Evolutionary conservation across 768 basidiomycete species (phyloP).

Genomic region (Mycena olivaceomarginata): DNA sequence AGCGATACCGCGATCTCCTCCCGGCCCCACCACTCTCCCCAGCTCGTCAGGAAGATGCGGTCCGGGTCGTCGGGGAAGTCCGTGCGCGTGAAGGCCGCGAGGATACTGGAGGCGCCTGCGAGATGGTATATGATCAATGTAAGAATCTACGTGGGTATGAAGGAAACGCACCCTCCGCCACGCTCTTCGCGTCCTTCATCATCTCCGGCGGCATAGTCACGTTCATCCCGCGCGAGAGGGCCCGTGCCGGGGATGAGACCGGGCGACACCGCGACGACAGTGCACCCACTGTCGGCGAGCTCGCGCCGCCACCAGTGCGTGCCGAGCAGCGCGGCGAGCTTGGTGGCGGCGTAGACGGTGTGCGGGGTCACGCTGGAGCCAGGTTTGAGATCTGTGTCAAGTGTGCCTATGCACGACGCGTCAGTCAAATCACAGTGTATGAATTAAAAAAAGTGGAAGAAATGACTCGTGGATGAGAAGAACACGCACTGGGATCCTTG

Average conservation of each 20-base stretch:
- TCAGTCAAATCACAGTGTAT: not conserved
- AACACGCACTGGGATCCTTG: conserved; percentile 26
- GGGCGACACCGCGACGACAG: conserved; percentile 39
- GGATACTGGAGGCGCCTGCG: conserved; percentile 28
- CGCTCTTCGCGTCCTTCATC: conserved; percentile 23
- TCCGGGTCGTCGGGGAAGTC: conserved; percentile 37
- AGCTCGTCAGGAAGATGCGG: conserved; percentile 41
- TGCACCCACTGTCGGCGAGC: conserved; percentile 6
- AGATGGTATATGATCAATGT: too few species aligned
- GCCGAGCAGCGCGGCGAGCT: conserved; percentile 30
- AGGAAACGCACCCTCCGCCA: conserved; percentile 7
- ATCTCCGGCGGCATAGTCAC: not conserved
- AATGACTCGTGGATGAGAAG: not conserved
- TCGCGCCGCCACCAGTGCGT: conserved; percentile 42
- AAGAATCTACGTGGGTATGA: not conserved
- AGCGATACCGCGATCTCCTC: conserved; percentile 13
- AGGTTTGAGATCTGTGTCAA: conserved; percentile 19
- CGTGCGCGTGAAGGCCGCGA: conserved; percentile 24
- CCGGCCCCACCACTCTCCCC: conserved; percentile 44
- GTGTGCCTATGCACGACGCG: not conserved
- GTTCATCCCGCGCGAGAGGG: not conserved
- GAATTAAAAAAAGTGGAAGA: not conserved
- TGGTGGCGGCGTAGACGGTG: conserved; percentile 17
- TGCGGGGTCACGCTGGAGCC: not conserved
- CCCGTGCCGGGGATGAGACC: conserved; percentile 37